Evolutionary conservation across 805 yeast species (phyloP).

Genomic region (Ogataea trehaloabstinens): DNA sequence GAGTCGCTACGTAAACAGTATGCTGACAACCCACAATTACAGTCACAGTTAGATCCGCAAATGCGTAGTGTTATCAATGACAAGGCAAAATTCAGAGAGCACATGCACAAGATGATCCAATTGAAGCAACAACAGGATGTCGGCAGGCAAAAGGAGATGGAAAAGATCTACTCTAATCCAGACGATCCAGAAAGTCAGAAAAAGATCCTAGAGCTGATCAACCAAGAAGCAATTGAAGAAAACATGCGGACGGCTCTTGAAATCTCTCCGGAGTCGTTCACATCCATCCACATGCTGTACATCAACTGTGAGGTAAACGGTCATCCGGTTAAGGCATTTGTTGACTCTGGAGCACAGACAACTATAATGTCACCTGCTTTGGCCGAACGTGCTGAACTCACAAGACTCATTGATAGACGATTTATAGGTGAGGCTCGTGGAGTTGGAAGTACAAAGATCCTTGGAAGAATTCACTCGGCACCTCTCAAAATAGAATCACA

Average conservation of each 20-base stretch:
- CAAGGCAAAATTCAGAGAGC: slow-evolving; percentile 28
- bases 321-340: slow-evolving; percentile 81
- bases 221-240: slow-evolving; percentile 73
- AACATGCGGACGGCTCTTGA: slow-evolving; percentile 79
- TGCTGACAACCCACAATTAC: slow-evolving; percentile 37
- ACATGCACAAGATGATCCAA: slow-evolving; percentile 34
- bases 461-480: slow-evolving; percentile 86
- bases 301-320: slow-evolving; percentile 79
- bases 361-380: slow-evolving; percentile 79
- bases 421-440: slow-evolving; percentile 85
- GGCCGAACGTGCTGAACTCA: slow-evolving; percentile 70
- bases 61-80: slow-evolving; percentile 17
- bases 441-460: slow-evolving; percentile 76
- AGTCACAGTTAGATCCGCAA: slow-evolving; percentile 26
- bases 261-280: slow-evolving; percentile 86
- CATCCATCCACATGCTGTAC: slow-evolving; percentile 79
- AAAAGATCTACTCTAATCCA: slow-evolving; percentile 57
- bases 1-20: slow-evolving; percentile 52
- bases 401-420: slow-evolving; percentile 73
- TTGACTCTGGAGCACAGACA: slow-evolving; percentile 93
- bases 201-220: slow-evolving; percentile 62
- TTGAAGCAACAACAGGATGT: slow-evolving; percentile 14
- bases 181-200: slow-evolving; percentile 69
- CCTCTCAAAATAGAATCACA: slow-evolving; percentile 74
- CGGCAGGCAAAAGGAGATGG: slow-evolving; percentile 39